Evolutionary conservation across 2,329 filamentous ascomycete genomes (phyloP), one percentile per base, ranked within the genome.

Genomic region (Bipolaris bicolor): DNA sequence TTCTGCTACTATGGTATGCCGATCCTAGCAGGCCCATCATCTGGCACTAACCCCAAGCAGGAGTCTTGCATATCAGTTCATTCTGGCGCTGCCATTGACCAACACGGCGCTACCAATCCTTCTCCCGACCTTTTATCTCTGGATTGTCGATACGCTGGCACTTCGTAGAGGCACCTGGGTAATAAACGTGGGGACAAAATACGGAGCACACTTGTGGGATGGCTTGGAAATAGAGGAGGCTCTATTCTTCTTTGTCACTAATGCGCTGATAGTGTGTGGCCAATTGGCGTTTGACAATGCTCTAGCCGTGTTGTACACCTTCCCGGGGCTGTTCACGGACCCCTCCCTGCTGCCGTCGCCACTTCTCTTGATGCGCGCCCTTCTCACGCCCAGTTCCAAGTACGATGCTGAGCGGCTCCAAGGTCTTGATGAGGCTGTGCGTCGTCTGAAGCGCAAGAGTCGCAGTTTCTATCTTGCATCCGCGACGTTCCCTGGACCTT

Each of bases 401-500:
- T 89, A 88, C 64, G 83, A 90, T 55, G 80, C 83, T 48, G 76
- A 80, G 13, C 83, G 87, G 4, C 80, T 90, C 13, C 62, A 74
- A 2, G 87, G 86, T 0, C 78, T 91, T 6, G 75, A 80, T 29
- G 84, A 89, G 60, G 86, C 88, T 0, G 83, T 88, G 0, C 63
- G 67, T 0, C 82, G 85, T 6, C 76, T 91, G 7, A 77, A 81
- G 48, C 80, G 79, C 52, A 91, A 91, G 68, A 91, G 88, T 64
- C 82, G 88, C 46, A 91, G 88, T 65, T 91, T 92, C 71, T 90
- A 90, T 63, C 78, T 92, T 5, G 90, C 89, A 0, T 90, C 87
- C 61, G 84, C 86, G 0, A 84, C 86, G 0, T 92, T 92, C 62
- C 82, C 85, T 37, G 88, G 88, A 1, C 82, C 86, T 22, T 77